Conservation (phyloP, 441 rosid species). For the Corymbia calophylla region DNA sequence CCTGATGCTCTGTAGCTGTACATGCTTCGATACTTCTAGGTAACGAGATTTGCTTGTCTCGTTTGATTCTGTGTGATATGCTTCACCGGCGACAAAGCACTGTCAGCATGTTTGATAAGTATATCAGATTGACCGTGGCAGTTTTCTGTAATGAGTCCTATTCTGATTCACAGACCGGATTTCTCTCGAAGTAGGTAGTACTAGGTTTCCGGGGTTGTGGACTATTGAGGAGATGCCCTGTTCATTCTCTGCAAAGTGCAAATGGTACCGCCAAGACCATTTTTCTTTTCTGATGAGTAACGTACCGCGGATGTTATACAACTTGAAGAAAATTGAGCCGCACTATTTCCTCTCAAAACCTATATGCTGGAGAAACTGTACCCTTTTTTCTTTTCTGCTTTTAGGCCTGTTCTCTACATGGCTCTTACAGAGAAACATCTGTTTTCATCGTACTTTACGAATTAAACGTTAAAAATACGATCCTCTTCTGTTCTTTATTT, state of each 20-base stretch:
- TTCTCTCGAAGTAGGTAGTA: neutral
- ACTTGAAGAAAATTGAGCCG: neutral
- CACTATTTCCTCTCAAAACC: neutral
- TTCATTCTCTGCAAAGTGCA: neutral
- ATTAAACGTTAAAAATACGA: neutral
- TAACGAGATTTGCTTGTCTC: neutral
- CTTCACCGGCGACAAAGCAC: neutral
- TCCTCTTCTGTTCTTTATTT: too few species aligned
- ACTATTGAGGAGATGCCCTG: neutral
- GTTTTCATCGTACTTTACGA: neutral
- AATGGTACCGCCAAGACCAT: neutral
- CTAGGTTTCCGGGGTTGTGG: neutral
- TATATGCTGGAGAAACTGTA: neutral
- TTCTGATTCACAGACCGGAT: neutral
- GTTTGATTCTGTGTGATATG: neutral
- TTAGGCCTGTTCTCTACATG: neutral
- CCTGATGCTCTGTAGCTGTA: neutral
- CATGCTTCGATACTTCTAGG: neutral
- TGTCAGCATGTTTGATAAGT: neutral
- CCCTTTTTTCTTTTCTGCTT: neutral
- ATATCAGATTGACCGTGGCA: neutral
- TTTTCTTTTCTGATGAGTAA: neutral
- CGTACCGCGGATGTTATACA: neutral
- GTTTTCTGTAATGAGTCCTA: neutral
- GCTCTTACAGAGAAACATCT: neutral